These are phyloP conservation scores for Russula brevipes DNA, from an alignment of 768 basidiomycete genomes.

Conservation along the genomic window DNA sequence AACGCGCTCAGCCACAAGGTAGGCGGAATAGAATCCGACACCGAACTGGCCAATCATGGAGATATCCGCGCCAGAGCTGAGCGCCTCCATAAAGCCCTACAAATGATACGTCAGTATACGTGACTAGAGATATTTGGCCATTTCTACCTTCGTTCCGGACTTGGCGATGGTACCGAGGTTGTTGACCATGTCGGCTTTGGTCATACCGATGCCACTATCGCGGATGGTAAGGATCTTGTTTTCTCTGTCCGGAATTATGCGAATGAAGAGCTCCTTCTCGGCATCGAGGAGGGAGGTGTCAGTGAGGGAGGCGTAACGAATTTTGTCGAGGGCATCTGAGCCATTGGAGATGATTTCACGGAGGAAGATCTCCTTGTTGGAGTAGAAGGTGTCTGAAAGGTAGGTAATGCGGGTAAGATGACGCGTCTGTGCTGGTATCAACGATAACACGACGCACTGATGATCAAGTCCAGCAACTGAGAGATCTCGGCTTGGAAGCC, in stretches of 20 bases:
- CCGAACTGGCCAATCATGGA: conserved; percentile 99
- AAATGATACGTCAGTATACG: neutral
- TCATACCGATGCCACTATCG: conserved; percentile 98
- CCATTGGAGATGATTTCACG: conserved; percentile 96
- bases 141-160: conserved; percentile 80
- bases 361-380: conserved; percentile 99
- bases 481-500: conserved; percentile 99
- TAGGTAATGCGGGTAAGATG: conserved; percentile 20
- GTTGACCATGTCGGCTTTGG: conserved; percentile 99
- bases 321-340: conserved; percentile 99
- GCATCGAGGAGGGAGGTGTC: conserved; percentile 85
- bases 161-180: conserved; percentile 96
- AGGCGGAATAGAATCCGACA: conserved; percentile 99
- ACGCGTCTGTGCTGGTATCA: neutral
- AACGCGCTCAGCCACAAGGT: conserved; percentile 97
- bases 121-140: neutral
- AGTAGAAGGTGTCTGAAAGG: conserved; percentile 94
- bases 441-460: conserved; percentile 55
- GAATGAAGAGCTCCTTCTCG: conserved; percentile 91
- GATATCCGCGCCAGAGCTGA: conserved; percentile 82
- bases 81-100: conserved; percentile 99
- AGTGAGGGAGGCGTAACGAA: conserved; percentile 94
- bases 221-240: conserved; percentile 86
- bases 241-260: conserved; percentile 94
- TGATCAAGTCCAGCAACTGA: conserved; percentile 97